Percentiles rank a stretch among this genome's conserved stretches.
phyloP scores from a whole-genome alignment of 164 flowering plant species.

The Umbellularia californica region DNA sequence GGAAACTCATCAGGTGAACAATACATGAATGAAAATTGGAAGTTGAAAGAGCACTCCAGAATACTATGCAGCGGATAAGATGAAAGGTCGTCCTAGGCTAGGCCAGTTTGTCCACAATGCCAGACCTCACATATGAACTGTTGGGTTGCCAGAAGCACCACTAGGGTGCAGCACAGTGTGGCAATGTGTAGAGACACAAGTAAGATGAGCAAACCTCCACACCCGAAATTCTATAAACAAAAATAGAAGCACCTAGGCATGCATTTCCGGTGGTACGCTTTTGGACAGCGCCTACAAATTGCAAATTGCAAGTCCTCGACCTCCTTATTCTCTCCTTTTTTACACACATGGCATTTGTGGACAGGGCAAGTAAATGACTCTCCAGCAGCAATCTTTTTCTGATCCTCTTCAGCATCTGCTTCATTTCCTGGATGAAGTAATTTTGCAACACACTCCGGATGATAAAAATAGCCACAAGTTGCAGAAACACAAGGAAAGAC shows the following conservation, averaged over 20 bases:
- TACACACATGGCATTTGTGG: slow-evolving; percentile 65
- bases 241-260: slow-evolving; percentile 55
- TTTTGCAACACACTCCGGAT: slow-evolving; percentile 68
- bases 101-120: too few species aligned
- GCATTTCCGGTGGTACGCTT: slow-evolving; percentile 83
- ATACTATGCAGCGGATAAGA: too few species aligned
- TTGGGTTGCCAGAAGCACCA: too few species aligned
- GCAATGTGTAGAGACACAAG: too few species aligned
- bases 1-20: too few species aligned
- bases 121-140: too few species aligned
- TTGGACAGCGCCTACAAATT: slow-evolving; percentile 87
- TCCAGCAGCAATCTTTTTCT: slow-evolving; percentile 47
- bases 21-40: too few species aligned
- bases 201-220: too few species aligned
- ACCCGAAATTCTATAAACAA: too few species aligned
- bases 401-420: slow-evolving; percentile 34
- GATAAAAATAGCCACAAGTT: slow-evolving; percentile 79
- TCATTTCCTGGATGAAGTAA: slow-evolving; percentile 39
- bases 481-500: slow-evolving; percentile 73
- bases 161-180: too few species aligned
- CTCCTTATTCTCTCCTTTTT: slow-evolving; percentile 48
- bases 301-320: slow-evolving; percentile 60
- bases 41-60: too few species aligned
- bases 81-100: too few species aligned
- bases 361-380: slow-evolving; percentile 68